Percentiles rank a stretch among this genome's conserved stretches.
Evolutionary conservation across 306 rosid species (phyloP).

Genomic region (Rosa rugosa): DNA sequence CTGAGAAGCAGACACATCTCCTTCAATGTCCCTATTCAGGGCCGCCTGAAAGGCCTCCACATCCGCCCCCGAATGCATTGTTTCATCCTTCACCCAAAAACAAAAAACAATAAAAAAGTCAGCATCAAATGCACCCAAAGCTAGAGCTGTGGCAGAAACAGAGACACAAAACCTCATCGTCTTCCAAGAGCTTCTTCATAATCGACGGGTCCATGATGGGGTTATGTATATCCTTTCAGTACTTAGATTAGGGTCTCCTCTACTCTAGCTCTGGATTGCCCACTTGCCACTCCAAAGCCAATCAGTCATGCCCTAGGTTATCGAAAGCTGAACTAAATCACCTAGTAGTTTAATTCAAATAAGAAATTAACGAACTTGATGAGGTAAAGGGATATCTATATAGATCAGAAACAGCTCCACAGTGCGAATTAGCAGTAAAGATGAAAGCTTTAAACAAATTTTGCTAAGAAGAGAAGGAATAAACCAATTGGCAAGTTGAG

Average conservation of each 20-base stretch:
- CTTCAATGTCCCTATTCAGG: conserved; percentile 72
- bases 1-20: conserved; percentile 56
- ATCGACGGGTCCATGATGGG: conserved; percentile 75
- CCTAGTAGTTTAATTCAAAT: conserved; percentile 1
- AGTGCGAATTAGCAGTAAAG: not conserved
- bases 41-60: conserved; percentile 93
- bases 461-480: not conserved
- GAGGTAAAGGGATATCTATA: not conserved
- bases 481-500: not conserved
- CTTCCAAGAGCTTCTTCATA: conserved; percentile 91
- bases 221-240: not conserved
- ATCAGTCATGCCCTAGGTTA: not conserved
- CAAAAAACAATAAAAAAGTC: not conserved
- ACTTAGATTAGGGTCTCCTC: not conserved
- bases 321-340: conserved; percentile 2
- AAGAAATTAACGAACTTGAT: not conserved
- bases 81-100: conserved; percentile 58
- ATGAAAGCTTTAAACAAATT: not conserved
- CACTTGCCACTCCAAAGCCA: not conserved
- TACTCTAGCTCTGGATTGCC: not conserved
- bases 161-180: conserved; percentile 63
- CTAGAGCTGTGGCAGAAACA: not conserved
- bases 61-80: conserved; percentile 85
- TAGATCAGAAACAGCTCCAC: not conserved
- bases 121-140: not conserved